Base-by-base conservation (phyloP, 2,329 filamentous ascomycete genomes). In the Samsoniella hepiali region DNA sequence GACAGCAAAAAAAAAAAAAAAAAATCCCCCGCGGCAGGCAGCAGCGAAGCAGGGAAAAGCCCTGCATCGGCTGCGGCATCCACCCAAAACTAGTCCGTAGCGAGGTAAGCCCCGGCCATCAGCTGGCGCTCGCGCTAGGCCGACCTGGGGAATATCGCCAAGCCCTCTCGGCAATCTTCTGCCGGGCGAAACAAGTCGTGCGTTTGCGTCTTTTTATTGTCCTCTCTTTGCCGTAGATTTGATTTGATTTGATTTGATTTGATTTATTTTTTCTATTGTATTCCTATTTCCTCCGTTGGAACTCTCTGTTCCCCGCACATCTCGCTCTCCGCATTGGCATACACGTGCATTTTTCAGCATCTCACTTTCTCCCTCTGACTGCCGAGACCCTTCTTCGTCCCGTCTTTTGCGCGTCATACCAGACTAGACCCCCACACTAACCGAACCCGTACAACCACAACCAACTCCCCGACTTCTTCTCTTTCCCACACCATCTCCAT, bases 91-190 rank as follows among this genome's bases (percentile, higher is more conserved):
- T 22, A 22, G 22, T 22, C 22, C 22, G 22, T 22, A 22, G 22
- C 22, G 22, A 22, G n/a, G 58, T 29, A 54, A 61, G 49, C 58
- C 49, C 49, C 17, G 31, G 22, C 32, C n/a, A 31, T 56, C 59
- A 62, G 59, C 59, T 45, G 38, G 50, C 50, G 59, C 42, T 22
- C 6, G 31, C 50, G 40, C 59, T 62, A 62, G 40, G 17, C 59
- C 15, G 13, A 4, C 22, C 29, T 15, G 15, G 59, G 59, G 4
- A 61, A 49, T 40, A 47, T 55, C 50, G 50, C 59, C 59, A 62
- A 62, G 59, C 15, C 11, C n/a, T 15, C 34, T 62, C 59, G 59
- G 59, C 59, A 62, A 62, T 62, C 59, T 62, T 62, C 11, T 62
- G 59, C 59, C 59, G 58, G 56, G 36, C 22, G 31, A 22, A 17